Conservation (phyloP, 108 stramenopile genomes). For the Nannochloropsis gaditana region DNA sequence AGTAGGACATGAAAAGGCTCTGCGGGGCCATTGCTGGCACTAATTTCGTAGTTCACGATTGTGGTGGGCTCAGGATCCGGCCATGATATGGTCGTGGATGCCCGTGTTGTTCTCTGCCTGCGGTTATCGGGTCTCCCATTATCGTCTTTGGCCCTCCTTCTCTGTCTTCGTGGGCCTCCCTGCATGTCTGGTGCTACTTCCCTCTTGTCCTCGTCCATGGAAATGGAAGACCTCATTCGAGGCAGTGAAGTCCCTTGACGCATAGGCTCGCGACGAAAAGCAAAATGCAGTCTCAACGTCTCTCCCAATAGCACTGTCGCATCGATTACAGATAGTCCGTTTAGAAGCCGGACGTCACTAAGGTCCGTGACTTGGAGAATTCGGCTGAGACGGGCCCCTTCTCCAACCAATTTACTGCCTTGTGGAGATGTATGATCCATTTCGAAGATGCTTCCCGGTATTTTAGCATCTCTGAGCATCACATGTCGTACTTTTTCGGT, state of each 20-base stretch:
- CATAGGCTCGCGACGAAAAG: background rate
- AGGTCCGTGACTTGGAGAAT: background rate
- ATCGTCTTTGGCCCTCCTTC: background rate
- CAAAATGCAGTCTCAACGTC: background rate
- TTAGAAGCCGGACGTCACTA: background rate
- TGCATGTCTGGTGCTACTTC: too few species aligned
- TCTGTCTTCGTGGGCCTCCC: too few species aligned
- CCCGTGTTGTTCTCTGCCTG: background rate
- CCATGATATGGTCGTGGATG: background rate
- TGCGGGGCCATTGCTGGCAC: background rate
- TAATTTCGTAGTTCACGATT: background rate
- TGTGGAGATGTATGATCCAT: background rate
- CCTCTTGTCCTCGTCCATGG: background rate
- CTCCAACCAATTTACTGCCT: conserved; percentile 20
- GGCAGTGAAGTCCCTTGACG: background rate
- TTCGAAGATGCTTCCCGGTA: background rate
- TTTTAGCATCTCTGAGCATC: background rate
- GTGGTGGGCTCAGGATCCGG: background rate
- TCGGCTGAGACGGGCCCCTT: background rate
- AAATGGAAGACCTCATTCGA: background rate
- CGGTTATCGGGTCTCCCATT: background rate
- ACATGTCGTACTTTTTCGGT: background rate
- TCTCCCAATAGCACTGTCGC: background rate
- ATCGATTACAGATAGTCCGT: background rate
- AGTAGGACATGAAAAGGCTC: background rate